These are phyloP conservation scores for Dendrobium officinale DNA, from an alignment of 106 monocot species.

Conservation along the genomic window DNA sequence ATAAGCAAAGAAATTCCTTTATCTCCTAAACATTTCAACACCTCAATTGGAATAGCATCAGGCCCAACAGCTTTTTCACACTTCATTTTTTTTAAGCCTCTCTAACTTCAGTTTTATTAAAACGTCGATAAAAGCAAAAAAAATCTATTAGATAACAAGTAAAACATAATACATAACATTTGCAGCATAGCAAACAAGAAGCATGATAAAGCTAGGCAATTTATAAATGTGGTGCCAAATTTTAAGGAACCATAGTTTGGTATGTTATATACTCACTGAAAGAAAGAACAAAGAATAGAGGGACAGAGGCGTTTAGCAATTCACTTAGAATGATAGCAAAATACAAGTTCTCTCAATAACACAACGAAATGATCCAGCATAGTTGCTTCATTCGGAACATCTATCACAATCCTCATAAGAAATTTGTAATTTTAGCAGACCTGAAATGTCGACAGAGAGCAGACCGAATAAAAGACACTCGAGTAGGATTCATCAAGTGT, in stretches of 20 bases:
- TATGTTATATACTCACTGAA: not conserved
- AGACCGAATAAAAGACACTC: conserved; percentile 85
- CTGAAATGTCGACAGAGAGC: conserved; percentile 79
- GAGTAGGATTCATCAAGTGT: conserved; percentile 78
- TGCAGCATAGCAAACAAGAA: not conserved
- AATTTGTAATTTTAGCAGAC: conserved; percentile 22
- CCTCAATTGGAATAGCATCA: too few species aligned
- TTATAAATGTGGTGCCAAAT: not conserved
- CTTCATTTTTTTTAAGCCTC: too few species aligned
- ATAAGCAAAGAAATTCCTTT: too few species aligned
- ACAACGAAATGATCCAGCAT: not conserved
- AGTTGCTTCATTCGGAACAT: not conserved
- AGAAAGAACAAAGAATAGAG: not conserved
- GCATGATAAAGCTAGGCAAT: not conserved
- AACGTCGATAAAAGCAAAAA: too few species aligned
- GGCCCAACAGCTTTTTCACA: too few species aligned
- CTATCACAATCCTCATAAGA: not conserved
- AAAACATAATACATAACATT: not conserved
- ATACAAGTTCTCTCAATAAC: not conserved
- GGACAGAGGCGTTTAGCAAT: not conserved
- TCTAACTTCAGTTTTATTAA: too few species aligned
- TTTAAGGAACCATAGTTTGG: not conserved
- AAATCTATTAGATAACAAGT: too few species aligned
- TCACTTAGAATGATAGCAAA: not conserved
- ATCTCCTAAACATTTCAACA: too few species aligned